Evolutionary conservation across 106 monocot genomes (phyloP).

Genomic region (Gastrodia elata): DNA sequence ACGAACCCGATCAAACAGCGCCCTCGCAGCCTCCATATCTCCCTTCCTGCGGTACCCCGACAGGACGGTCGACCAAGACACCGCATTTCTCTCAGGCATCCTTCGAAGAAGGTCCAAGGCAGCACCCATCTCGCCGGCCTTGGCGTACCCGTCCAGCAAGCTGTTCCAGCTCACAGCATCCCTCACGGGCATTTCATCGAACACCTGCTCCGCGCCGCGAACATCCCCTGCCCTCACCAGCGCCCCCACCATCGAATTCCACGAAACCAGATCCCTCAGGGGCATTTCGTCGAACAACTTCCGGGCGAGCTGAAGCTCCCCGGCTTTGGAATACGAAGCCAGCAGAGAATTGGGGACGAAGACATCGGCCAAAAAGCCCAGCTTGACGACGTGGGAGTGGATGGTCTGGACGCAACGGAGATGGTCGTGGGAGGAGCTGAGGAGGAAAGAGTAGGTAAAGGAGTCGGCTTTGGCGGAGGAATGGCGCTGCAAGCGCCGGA

Average conservation of each 20-base stretch:
- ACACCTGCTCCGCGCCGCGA: conserved; percentile 30
- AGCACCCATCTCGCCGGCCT: conserved; percentile 44
- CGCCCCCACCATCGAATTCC: conserved; percentile 67
- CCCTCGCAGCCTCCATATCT: conserved; percentile 64
- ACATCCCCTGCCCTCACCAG: conserved; percentile 38
- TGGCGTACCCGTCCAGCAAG: conserved; percentile 47
- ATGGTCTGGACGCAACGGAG: conserved; percentile 29
- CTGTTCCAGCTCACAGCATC: conserved; percentile 71
- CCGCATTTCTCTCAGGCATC: conserved; percentile 62
- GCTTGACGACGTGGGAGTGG: conserved; percentile 56
- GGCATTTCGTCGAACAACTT: conserved; percentile 61
- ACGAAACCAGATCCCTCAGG: conserved; percentile 41
- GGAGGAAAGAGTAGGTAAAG: conserved; percentile 70
- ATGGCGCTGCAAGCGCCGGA: conserved; percentile 39
- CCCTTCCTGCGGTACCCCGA: conserved; percentile 56
- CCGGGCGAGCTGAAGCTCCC: conserved; percentile 13
- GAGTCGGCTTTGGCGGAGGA: conserved; percentile 28
- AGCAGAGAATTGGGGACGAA: conserved; percentile 73
- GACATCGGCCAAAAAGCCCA: conserved; percentile 37
- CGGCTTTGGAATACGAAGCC: conserved; percentile 44
- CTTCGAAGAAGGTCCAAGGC: conserved; percentile 59
- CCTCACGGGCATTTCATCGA: conserved; percentile 58
- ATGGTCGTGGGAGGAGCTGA: conserved; percentile 35
- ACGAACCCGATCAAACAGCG: conserved; percentile 76
- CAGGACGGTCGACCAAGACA: conserved; percentile 72